These are phyloP conservation scores for Anisodus tanguticus DNA, from an alignment of 257 asterid genomes.

Conservation along the genomic window DNA sequence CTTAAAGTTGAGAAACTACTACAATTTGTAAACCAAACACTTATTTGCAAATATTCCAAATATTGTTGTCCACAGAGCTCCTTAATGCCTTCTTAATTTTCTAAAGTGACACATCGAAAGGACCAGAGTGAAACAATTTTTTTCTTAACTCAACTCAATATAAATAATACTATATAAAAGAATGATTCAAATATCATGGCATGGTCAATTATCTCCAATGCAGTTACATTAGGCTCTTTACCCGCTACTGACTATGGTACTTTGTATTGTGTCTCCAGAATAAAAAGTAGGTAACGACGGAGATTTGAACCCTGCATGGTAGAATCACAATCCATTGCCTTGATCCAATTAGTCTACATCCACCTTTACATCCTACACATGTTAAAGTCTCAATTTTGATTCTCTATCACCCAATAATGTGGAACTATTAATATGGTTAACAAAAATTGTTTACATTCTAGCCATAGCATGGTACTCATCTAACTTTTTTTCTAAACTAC, in stretches of 20 bases:
- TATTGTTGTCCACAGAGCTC: background rate
- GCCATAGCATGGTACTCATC: background rate
- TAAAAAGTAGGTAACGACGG: background rate
- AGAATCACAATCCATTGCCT: conserved; percentile 8
- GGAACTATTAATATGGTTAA: background rate
- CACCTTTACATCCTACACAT: background rate
- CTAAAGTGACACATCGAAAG: too few species aligned
- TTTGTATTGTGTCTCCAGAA: background rate
- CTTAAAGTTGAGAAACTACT: too few species aligned
- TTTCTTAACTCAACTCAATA: too few species aligned
- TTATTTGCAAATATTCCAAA: too few species aligned
- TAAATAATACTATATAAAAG: too few species aligned
- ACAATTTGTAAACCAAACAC: too few species aligned
- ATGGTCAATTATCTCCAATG: background rate
- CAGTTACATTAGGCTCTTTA: background rate
- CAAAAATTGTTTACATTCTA: background rate
- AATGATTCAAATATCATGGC: background rate
- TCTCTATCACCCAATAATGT: conserved; percentile 17
- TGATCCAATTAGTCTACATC: background rate
- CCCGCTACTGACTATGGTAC: background rate
- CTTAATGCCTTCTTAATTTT: too few species aligned
- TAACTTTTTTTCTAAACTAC: background rate
- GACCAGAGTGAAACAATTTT: too few species aligned
- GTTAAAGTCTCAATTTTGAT: conserved; percentile 6
- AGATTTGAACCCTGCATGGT: background rate